Conservation (phyloP, 257 asterid genomes). For the Solanum tarijense region DNA sequence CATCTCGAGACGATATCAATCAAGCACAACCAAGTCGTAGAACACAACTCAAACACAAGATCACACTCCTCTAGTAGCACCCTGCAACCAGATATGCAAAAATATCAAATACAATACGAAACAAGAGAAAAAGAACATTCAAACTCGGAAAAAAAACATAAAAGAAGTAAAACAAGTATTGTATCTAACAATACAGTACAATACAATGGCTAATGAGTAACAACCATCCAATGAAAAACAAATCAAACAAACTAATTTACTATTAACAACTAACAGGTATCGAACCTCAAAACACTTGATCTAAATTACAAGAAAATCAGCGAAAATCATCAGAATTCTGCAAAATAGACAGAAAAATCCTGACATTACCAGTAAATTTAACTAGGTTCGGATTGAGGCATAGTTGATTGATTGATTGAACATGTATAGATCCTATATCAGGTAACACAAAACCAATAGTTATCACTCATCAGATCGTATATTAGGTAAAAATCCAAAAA, state of each 20-base stretch:
- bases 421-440: no score
- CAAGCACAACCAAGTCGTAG: background rate
- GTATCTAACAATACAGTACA: no score
- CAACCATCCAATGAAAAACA: no score
- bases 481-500: background rate
- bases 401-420: background rate
- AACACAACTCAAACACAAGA: slow-evolving; percentile 2
- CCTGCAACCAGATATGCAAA: background rate
- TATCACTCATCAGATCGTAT: background rate
- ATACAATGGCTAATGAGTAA: no score
- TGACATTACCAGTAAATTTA: background rate
- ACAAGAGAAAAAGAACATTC: background rate
- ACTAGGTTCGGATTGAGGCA: background rate
- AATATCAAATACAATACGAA: background rate
- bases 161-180: no score
- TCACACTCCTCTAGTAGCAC: background rate
- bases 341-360: background rate
- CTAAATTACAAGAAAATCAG: background rate
- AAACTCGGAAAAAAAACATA: background rate
- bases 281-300: background rate
- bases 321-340: background rate
- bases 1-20: background rate
- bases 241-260: background rate
- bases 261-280: background rate
- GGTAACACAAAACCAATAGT: no score